Evolutionary conservation across 345 rosid species (phyloP).

Genomic region (Eucalyptus pumila): DNA sequence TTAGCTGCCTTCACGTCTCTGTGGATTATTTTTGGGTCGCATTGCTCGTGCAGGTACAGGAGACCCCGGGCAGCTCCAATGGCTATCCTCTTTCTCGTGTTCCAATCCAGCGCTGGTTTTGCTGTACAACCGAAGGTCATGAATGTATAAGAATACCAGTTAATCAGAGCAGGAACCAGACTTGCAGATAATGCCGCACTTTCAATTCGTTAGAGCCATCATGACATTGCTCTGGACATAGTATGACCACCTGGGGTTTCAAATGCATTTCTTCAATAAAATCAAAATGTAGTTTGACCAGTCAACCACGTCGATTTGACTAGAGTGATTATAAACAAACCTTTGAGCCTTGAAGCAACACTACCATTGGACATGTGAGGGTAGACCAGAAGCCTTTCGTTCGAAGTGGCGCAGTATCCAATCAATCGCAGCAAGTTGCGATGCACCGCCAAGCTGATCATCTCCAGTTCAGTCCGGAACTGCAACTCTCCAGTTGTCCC

Average conservation of each 20-base stretch:
- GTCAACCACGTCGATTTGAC: not conserved
- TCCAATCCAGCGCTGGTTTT: slow-evolving; percentile 85
- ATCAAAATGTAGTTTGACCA: not conserved
- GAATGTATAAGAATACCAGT: not conserved
- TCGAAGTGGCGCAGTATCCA: slow-evolving; percentile 70
- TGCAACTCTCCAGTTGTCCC: slow-evolving; percentile 78
- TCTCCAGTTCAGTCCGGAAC: slow-evolving; percentile 85
- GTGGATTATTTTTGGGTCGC: slow-evolving; percentile 92
- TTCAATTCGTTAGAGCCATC: not conserved
- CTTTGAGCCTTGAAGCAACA: slow-evolving; percentile 88
- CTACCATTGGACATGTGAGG: slow-evolving; percentile 97
- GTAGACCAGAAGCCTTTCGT: slow-evolving; percentile 80
- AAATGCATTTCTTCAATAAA: not conserved
- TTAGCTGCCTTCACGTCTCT: slow-evolving; percentile 96
- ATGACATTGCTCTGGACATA: not conserved
- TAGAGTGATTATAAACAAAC: slow-evolving; percentile 20
- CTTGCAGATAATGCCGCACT: not conserved
- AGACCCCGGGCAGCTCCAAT: slow-evolving; percentile 93
- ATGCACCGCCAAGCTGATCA: slow-evolving; percentile 96
- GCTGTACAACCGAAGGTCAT: slow-evolving; percentile 8
- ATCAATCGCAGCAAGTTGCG: slow-evolving; percentile 66
- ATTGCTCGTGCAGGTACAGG: slow-evolving; percentile 83
- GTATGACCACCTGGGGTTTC: not conserved
- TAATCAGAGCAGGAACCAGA: not conserved
- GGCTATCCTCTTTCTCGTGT: slow-evolving; percentile 75